A percentile compares a stretch with the other conserved stretches of the same genome.
Evolutionary conservation across 345 rosid genomes (phyloP).

Genomic region (Salix koriyanagi): DNA sequence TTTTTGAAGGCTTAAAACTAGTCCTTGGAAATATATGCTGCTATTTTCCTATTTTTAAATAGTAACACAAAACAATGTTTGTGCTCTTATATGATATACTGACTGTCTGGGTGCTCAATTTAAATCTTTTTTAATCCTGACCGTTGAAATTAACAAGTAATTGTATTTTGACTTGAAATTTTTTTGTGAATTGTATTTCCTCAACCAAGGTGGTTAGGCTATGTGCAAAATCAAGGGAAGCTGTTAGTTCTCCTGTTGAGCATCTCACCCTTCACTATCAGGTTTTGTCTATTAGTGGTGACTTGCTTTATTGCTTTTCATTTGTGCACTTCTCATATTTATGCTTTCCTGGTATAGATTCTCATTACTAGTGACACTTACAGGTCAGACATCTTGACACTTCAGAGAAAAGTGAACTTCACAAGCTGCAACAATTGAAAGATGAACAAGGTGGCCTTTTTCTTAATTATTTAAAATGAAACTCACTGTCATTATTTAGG

Average conservation of each 20-base stretch:
- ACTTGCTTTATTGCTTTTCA: neutral
- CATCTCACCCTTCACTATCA: conserved; percentile 99
- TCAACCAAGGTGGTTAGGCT: conserved; percentile 78
- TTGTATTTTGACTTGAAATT: neutral
- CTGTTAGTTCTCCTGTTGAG: conserved; percentile 98
- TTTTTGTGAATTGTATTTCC: conserved; percentile 10
- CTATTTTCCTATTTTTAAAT: neutral
- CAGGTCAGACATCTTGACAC: conserved; percentile 99
- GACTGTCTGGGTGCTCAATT: neutral
- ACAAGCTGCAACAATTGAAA: conserved; percentile 96
- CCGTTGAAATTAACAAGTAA: neutral
- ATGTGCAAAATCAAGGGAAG: conserved; percentile 99
- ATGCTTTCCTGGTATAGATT: conserved; percentile 1
- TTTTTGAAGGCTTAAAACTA: neutral
- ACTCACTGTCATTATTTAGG: neutral
- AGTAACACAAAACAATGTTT: neutral
- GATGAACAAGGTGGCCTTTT: conserved; percentile 86
- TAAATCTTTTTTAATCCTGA: neutral
- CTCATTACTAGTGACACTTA: conserved; percentile 16
- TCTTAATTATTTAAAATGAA: neutral
- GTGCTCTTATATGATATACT: neutral
- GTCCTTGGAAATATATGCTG: neutral
- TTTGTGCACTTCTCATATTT: neutral
- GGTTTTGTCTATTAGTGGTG: conserved; percentile 42
- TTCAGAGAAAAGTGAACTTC: conserved; percentile 97